A percentile compares a stretch with the other conserved stretches of the same genome.
These are phyloP conservation scores for Populus nigra DNA, from an alignment of 345 rosid species.

Conservation along the genomic window DNA sequence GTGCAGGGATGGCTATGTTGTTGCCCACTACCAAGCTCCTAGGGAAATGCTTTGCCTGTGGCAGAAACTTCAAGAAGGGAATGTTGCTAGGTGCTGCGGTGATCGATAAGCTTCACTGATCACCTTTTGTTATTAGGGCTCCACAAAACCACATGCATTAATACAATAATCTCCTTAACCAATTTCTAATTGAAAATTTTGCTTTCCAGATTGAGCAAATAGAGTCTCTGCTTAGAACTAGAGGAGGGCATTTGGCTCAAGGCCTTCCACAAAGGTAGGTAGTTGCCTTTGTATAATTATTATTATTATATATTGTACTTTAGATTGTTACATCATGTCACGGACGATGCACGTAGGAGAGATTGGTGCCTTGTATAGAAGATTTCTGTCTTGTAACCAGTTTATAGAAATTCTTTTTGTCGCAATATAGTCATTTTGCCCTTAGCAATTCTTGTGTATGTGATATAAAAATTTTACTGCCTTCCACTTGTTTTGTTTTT, in stretches of 20 bases:
- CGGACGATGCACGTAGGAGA: background rate
- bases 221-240: background rate
- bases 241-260: background rate
- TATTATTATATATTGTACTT: background rate
- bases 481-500: no score
- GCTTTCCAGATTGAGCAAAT: conserved; percentile 1
- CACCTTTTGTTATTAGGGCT: background rate
- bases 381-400: background rate
- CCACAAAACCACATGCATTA: background rate
- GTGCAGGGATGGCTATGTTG: conserved; percentile 78
- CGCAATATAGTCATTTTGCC: background rate
- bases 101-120: background rate
- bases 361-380: conserved; percentile 7
- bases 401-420: background rate
- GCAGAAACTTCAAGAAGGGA: conserved; percentile 79
- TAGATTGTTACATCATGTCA: background rate
- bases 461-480: background rate
- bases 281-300: background rate
- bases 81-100: conserved; percentile 63
- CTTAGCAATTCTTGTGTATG: background rate
- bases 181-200: conserved; percentile 6
- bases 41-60: conserved; percentile 89
- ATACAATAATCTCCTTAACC: background rate
- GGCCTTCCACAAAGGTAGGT: background rate
- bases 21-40: conserved; percentile 96